phyloP scores from a whole-genome alignment of 2,329 filamentous ascomycete species.

The Colletotrichum sp. region DNA sequence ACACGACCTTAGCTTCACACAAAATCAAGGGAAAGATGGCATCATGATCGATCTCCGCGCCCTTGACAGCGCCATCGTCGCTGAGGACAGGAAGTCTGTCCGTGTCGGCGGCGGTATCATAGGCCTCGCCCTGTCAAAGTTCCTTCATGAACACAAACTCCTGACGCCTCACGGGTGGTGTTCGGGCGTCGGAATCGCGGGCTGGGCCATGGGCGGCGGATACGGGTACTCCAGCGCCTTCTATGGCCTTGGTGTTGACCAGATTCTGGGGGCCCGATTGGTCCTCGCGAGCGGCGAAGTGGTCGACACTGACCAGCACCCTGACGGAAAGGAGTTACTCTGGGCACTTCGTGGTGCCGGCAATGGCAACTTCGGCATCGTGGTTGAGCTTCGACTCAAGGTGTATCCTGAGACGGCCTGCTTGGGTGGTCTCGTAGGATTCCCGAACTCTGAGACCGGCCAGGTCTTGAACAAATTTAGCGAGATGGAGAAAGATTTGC shows the following conservation, averaged over 20 bases:
- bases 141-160: conserved; percentile 11
- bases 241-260: conserved; percentile 39
- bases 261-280: conserved; percentile 40
- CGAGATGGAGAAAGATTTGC: conserved; percentile 29
- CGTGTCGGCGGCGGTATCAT: conserved; percentile 20
- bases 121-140: conserved; percentile 7
- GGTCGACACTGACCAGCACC: conserved; percentile 37
- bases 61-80: conserved; percentile 4
- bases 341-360: conserved; percentile 44
- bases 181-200: conserved; percentile 32
- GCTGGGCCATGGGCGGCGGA: conserved; percentile 39
- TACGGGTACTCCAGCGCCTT: conserved; percentile 34
- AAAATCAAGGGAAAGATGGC: conserved; percentile 10
- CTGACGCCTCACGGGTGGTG: conserved; percentile 12
- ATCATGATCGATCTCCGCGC: conserved; percentile 21
- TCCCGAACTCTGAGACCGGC: conserved; percentile 28
- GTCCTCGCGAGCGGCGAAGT: conserved; percentile 40
- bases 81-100: conserved; percentile 13
- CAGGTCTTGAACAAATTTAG: not conserved
- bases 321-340: conserved; percentile 26
- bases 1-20: conserved; percentile 2
- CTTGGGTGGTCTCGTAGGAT: conserved; percentile 1
- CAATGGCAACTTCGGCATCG: conserved; percentile 39
- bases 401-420: conserved; percentile 32
- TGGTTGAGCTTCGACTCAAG: conserved; percentile 44